phyloP scores from a whole-genome alignment of 805 yeast genomes.

The Geotrichum ghanense region DNA sequence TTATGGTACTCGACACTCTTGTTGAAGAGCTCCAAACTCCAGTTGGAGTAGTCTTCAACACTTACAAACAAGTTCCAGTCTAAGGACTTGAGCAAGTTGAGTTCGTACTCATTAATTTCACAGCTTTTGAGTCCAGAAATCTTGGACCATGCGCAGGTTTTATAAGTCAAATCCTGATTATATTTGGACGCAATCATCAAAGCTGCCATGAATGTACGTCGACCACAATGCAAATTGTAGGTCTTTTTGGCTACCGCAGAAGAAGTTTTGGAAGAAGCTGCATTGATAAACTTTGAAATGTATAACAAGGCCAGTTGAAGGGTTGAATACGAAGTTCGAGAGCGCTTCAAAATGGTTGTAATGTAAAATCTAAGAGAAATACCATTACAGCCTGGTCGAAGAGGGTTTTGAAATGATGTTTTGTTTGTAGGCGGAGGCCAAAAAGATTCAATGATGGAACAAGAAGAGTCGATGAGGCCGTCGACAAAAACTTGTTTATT shows the following conservation, averaged over 20 bases:
- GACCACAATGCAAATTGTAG: constrained; percentile 35
- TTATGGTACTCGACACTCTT: neutral
- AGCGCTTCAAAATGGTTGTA: constrained; percentile 31
- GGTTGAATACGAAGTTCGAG: constrained; percentile 48
- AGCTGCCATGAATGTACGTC: constrained; percentile 55
- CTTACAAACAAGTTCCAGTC: constrained; percentile 49
- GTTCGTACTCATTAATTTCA: constrained; percentile 44
- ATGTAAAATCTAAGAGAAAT: constrained; percentile 28
- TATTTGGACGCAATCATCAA: constrained; percentile 65
- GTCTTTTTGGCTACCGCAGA: constrained; percentile 3
- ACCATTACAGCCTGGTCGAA: constrained; percentile 8
- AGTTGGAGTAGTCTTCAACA: constrained; percentile 33
- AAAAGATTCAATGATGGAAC: constrained; percentile 19
- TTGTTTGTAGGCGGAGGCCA: constrained; percentile 24
- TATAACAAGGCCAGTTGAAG: constrained; percentile 61
- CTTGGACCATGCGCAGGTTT: constrained; percentile 61
- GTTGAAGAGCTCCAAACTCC: constrained; percentile 22
- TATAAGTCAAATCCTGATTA: constrained; percentile 59
- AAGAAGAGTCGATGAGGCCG: constrained; percentile 20
- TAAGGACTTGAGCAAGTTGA: constrained; percentile 38
- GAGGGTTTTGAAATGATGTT: constrained; percentile 16
- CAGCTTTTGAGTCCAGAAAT: constrained; percentile 51
- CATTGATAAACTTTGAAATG: constrained; percentile 5
- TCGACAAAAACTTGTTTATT: constrained; percentile 11
- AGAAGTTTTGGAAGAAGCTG: neutral